Conservation (phyloP, 305 asterid species). For the Fraxinus floribunda region DNA sequence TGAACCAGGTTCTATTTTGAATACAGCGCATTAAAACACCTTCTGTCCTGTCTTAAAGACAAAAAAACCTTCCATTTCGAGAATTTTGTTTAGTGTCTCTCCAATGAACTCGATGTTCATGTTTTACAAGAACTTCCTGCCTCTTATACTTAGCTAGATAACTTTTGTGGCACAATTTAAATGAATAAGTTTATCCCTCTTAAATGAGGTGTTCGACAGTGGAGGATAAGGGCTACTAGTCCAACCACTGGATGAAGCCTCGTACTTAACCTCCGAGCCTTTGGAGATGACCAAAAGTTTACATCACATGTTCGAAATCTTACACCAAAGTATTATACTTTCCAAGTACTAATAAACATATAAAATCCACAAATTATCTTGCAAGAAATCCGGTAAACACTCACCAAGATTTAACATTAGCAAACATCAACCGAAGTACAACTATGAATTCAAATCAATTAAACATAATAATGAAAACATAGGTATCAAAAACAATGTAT, state of each 20-base stretch:
- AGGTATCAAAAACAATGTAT: not conserved
- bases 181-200: not conserved
- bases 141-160: not conserved
- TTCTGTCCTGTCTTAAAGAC: not conserved
- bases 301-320: constrained; percentile 4
- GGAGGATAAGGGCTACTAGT: not conserved
- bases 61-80: not conserved
- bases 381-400: not conserved
- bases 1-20: not conserved
- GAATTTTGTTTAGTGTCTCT: not conserved
- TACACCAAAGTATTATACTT: not conserved
- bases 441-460: not conserved
- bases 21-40: not conserved
- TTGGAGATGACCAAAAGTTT: not conserved
- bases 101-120: not conserved
- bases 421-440: not conserved
- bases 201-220: not conserved
- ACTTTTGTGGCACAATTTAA: not conserved
- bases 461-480: not conserved
- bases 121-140: not conserved
- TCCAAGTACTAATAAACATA: not conserved
- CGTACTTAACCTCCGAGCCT: not conserved
- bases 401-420: not conserved
- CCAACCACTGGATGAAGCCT: not conserved
- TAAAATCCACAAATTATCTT: not conserved